Conservation (phyloP, 202 grass and related monocot species). For the Elaeis oleifera region DNA sequence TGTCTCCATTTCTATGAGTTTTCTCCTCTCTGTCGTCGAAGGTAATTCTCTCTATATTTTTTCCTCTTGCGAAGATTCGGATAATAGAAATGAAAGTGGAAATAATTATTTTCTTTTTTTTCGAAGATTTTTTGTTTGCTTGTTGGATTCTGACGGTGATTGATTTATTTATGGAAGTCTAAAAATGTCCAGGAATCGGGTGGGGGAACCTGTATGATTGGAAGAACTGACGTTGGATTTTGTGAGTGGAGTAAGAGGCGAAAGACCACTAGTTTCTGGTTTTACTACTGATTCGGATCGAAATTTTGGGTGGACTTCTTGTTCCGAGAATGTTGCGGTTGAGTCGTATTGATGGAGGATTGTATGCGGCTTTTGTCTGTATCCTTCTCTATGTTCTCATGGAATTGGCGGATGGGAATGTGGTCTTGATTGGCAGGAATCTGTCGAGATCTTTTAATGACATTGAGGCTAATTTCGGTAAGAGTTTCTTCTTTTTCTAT, state of each 20-base stretch:
- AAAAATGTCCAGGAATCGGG: too few relatives aligned
- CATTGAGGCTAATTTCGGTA: conserved; percentile 72
- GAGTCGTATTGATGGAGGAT: background rate
- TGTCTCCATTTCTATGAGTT: conserved; percentile 37
- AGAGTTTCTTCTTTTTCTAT: conserved; percentile 12
- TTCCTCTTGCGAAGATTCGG: background rate
- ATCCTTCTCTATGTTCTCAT: conserved; percentile 35
- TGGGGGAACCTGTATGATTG: too few relatives aligned
- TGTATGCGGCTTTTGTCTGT: conserved; percentile 6
- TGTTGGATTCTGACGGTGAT: too few relatives aligned
- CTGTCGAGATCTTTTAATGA: conserved; percentile 61
- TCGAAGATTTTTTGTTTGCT: too few relatives aligned
- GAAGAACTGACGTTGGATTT: too few relatives aligned
- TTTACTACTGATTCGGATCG: too few relatives aligned
- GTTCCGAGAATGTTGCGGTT: conserved; percentile 4
- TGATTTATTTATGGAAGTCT: too few relatives aligned
- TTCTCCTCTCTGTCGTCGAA: background rate
- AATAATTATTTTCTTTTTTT: too few relatives aligned
- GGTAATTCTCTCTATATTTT: background rate
- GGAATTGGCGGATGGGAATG: conserved; percentile 40
- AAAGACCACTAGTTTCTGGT: too few relatives aligned
- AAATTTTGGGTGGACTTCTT: background rate
- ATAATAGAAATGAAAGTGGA: background rate
- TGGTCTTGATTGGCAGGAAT: conserved; percentile 66
- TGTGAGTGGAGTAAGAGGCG: too few relatives aligned